phyloP scores from a whole-genome alignment of 768 basidiomycete genomes.

The Kockovaella imperatae region DNA sequence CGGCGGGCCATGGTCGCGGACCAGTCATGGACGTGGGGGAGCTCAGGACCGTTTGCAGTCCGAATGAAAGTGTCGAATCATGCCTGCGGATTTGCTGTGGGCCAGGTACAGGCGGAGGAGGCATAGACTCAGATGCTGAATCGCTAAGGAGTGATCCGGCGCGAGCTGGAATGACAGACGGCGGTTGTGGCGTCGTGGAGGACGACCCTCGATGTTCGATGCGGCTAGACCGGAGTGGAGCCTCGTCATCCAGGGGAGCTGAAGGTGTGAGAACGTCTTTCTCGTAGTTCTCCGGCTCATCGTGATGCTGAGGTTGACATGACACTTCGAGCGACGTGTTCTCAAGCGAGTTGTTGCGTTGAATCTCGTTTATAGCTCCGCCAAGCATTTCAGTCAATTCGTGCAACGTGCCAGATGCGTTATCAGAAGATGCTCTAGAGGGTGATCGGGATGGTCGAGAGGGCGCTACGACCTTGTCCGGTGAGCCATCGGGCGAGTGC shows the following conservation, averaged over 20 bases:
- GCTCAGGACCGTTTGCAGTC: neutral
- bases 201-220: no score
- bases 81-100: slow-evolving; percentile 1
- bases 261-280: no score
- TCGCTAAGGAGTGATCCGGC: neutral
- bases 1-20: slow-evolving; percentile 37
- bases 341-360: no score
- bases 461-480: slow-evolving; percentile 1
- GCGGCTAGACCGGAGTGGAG: no score
- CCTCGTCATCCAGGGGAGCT: no score
- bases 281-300: no score
- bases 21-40: slow-evolving; percentile 1
- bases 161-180: neutral
- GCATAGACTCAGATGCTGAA: neutral
- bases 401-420: slow-evolving; percentile 16
- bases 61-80: no score
- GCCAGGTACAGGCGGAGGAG: neutral
- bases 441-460: slow-evolving; percentile 17
- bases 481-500: neutral
- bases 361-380: slow-evolving; percentile 39
- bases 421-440: slow-evolving; percentile 7
- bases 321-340: no score
- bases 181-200: no score
- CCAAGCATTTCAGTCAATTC: slow-evolving; percentile 39
- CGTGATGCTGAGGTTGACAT: no score